Conservation (phyloP, 441 rosid genomes). For the Syzygium syzygioides region DNA sequence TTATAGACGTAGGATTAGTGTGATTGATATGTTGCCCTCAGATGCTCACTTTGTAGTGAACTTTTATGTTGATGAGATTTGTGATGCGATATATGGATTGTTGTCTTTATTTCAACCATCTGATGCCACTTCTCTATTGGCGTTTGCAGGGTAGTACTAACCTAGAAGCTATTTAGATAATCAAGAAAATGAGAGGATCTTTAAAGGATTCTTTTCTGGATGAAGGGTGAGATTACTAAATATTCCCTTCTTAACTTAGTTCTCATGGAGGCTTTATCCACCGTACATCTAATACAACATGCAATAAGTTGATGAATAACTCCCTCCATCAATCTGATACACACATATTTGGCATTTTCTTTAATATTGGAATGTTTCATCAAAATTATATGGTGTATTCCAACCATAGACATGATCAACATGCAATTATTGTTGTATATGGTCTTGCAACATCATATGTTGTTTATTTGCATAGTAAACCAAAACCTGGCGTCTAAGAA, state of each 20-base stretch:
- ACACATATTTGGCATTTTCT: not conserved
- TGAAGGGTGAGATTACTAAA: not conserved
- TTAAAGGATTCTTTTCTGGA: slow-evolving; percentile 5
- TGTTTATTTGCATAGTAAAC: not conserved
- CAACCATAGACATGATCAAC: not conserved
- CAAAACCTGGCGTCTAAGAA: not conserved
- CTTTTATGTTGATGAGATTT: not conserved
- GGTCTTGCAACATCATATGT: not conserved
- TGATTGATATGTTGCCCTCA: not conserved
- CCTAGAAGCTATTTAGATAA: not conserved
- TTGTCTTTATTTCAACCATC: not conserved
- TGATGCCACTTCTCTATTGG: not conserved
- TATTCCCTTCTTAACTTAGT: not conserved
- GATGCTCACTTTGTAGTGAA: not conserved
- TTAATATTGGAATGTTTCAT: not conserved
- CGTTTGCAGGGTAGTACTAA: not conserved
- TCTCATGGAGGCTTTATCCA: not conserved
- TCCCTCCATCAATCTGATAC: not conserved
- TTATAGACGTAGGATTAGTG: not conserved
- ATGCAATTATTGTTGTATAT: not conserved
- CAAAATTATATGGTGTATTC: not conserved
- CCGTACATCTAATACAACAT: not conserved
- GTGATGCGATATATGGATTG: not conserved
- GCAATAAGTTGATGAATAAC: not conserved
- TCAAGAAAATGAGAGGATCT: not conserved